Evolutionary conservation across 345 rosid species (phyloP), one percentile per base, ranked within the genome.

Genomic region (Camelina neglecta): DNA sequence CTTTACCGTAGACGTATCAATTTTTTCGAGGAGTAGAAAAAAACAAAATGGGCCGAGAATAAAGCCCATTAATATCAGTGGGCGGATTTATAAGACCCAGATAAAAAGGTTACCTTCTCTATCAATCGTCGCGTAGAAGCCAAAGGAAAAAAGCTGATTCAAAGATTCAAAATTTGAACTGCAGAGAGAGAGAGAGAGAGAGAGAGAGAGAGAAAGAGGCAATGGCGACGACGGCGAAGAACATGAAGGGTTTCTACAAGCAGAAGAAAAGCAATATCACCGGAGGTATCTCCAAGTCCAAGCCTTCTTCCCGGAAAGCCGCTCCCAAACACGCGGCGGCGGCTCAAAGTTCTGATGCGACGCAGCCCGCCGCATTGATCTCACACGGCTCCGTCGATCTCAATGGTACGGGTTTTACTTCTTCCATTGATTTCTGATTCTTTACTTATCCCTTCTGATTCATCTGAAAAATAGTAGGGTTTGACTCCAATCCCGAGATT

Each of bases 181-280:
- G 39, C 3, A 26, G 7, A 21, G 12, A 4, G 16, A n/a, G 73
- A 61, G 50, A 16, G 73, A 26, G 7, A 21, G 12, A 4, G 16
- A n/a, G 73, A 61, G 50, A 16, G 73, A 77, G 41, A 62, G 50
- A 41, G 75, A 61, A 39, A 45, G 71, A 41, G 24, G 26, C 4
- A 12, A 84, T 85, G 96, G 85, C 90, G 36, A 75, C 83, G 33
- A 81, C 72, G 45, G 82, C 87, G 15, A 83, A 82, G 48, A 85
- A 68, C 71, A 74, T 92, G 83, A 83, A 86, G 81, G 86, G 85
- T 60, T 86, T 83, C 81, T 92, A 83, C 86, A 77, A 79, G 84
- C 89, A 89, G 51, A 88, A 80, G 74, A 88, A 86, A 60, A 85
- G 66, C 45, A 74, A 75, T 11, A 60, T 74, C 48, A 69, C 74